Percentiles rank a stretch among this genome's conserved stretches.
These are phyloP conservation scores for Groenewaldozyma tartarivorans DNA, from an alignment of 805 yeast species.

Conservation along the genomic window DNA sequence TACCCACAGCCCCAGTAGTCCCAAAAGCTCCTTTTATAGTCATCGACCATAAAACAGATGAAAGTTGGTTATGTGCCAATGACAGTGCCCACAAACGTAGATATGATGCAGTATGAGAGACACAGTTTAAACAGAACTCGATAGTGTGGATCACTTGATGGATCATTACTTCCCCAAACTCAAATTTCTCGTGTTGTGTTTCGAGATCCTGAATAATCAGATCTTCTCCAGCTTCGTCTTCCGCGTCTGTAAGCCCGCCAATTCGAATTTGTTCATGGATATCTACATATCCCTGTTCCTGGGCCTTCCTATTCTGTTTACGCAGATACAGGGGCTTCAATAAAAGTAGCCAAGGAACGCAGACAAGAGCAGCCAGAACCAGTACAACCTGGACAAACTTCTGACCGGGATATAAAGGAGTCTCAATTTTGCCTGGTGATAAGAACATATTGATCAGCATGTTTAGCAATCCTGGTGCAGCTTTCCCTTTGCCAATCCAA, in stretches of 20 bases:
- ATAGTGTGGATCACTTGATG: conserved; percentile 97
- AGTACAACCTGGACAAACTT: conserved; percentile 62
- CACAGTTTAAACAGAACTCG: conserved; percentile 94
- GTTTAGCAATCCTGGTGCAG: conserved; percentile 88
- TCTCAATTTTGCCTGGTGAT: conserved; percentile 81
- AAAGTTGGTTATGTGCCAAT: conserved; percentile 91
- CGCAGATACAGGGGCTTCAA: conserved; percentile 73
- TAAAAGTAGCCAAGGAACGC: conserved; percentile 89
- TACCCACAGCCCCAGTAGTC: conserved; percentile 54
- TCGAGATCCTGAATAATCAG: conserved; percentile 28
- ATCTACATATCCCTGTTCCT: conserved; percentile 44
- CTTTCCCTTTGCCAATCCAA: conserved; percentile 70
- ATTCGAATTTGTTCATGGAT: conserved; percentile 34
- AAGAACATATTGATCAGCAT: conserved; percentile 95
- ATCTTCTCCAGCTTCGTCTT: conserved; percentile 25
- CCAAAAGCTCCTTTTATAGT: conserved; percentile 77
- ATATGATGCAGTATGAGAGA: conserved; percentile 95
- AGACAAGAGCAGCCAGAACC: conserved; percentile 63
- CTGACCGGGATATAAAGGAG: conserved; percentile 73
- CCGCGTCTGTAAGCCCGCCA: conserved; percentile 21
- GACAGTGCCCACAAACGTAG: conserved; percentile 95
- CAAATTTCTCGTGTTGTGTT: conserved; percentile 44
- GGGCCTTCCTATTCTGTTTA: conserved; percentile 39
- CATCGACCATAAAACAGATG: conserved; percentile 93
- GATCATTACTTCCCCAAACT: conserved; percentile 89